Base-by-base conservation (phyloP, 345 rosid species). In the Eucalyptus marginata region DNA sequence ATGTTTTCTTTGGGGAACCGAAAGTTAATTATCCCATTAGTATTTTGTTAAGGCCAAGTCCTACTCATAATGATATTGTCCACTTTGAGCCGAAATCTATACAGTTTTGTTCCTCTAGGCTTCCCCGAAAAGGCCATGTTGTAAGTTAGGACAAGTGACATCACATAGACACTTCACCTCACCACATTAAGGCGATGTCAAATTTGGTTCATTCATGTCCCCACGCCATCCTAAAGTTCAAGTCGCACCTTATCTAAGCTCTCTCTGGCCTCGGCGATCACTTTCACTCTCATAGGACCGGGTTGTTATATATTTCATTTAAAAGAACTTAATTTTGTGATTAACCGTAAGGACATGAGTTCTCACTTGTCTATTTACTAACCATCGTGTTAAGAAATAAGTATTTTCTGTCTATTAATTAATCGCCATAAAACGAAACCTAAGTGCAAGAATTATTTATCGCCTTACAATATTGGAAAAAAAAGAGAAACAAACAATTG, bases 221-320 rank as follows among this genome's bases (percentile, higher is more conserved):
- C 10, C 25, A 52, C 0, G 0, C 25, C 1, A 0, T 7, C 58
- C 0, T 52, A 20, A 0, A 52, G 25, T 52, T 20, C 5, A 52
- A 52, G 25, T 1, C 2, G 1, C 0, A 52, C 2, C 24, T 52
- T 52, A 52, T 52, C 1, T 0, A 52, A 20, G 0, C 2, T 0
- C 58, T 52, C 58, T 20, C 0, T 52, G 0, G 0, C 0, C 1
- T 52, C 2, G 0, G 24, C 0, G 0, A 4, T 52, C 25, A 52
- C 24, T 52, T 52, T 10, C 5, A 52, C 1, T 1, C 50, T 49
- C 50, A 49, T 13, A 49, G 15, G 2, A 52, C 25, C 2, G 0
- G 0, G 5, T 56, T 0, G 1, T 56, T 56, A 56, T 9, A 52
- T 56, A 56, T 56, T 56, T 56, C 16, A 59, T 25, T 27, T 27